Evolutionary conservation across 2,329 filamentous ascomycete genomes (phyloP), one percentile per base, ranked within the genome.

Genomic region (Claviceps cyperi): DNA sequence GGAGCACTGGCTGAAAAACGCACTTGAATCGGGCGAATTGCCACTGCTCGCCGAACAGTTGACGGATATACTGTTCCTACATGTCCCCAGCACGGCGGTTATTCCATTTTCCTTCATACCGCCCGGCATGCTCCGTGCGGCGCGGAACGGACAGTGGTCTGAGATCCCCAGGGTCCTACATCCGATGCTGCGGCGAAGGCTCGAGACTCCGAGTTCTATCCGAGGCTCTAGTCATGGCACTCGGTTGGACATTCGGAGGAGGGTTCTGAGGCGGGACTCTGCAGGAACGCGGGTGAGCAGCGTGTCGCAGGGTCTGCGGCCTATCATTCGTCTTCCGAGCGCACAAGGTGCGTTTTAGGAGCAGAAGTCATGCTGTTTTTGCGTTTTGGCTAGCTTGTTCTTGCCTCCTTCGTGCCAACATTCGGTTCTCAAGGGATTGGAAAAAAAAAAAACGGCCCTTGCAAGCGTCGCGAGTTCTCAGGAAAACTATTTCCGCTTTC

Each of bases 1-100:
- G 81, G 83, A 86, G 63, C 80, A 84, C 62, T 86, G 81, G 77
- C 68, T 86, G 53, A 86, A 86, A 64, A 80, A 81, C 58, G 80
- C 77, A 43, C 76, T 83, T 46, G 82, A 86, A 59, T 72, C 76
- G 5, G 51, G 51, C n/a, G 69, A 76, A 50, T 65, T 80, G 38
- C 67, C 72, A 17, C 68, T 71, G 47, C 60, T 75, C 24, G 66
- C 69, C 4, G 69, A 71, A 44, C 68, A 72, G 49, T 68, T 70
- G 65, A 54, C 57, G 56, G 48, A 60, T 56, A 57, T 64, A 63
- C 57, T 60, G 63, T 60, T 65, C 57, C 61, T 56, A 53, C 57
- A 53, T 21, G 56, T 54, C 41, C 62, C 54, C 51, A 59, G 52
- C 50, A 55, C 58, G 1, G 52, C 54, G 21, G 48, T 58, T 36